Percentiles rank a stretch among this genome's conserved stretches.
phyloP scores from a whole-genome alignment of 2,329 filamentous ascomycete genomes.

The Diplodia sapinea region DNA sequence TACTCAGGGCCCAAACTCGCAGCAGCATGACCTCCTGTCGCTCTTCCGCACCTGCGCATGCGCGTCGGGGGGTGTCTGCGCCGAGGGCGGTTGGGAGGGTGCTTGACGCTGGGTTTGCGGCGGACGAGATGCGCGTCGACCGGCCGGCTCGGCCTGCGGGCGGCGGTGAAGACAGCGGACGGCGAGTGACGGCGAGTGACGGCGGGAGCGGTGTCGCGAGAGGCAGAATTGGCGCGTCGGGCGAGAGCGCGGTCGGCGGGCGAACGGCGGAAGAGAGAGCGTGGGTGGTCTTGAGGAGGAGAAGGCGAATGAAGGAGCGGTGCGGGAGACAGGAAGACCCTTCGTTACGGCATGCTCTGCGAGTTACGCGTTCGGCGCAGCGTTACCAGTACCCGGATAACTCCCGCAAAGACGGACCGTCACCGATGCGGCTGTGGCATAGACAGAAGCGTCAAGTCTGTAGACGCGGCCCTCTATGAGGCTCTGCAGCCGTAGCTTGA shows the following conservation, averaged over 20 bases:
- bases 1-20: slow-evolving; percentile 13
- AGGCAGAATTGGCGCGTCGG: background rate
- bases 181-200: slow-evolving; percentile 10
- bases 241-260: slow-evolving; percentile 11
- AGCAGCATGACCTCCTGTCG: slow-evolving; percentile 28
- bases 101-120: background rate
- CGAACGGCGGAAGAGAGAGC: slow-evolving; percentile 22
- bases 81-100: background rate
- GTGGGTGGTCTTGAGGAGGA: slow-evolving; percentile 24
- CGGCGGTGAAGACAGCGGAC: slow-evolving; percentile 11
- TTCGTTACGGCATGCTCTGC: slow-evolving; percentile 25
- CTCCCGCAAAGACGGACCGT: background rate
- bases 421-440: slow-evolving; percentile 21
- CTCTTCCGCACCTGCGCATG: slow-evolving; percentile 13
- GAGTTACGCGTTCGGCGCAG: slow-evolving; percentile 30
- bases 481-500: slow-evolving; percentile 30
- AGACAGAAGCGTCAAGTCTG: slow-evolving; percentile 3
- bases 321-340: slow-evolving; percentile 28
- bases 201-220: slow-evolving; percentile 15
- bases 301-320: slow-evolving; percentile 27
- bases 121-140: slow-evolving; percentile 19
- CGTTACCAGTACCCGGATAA: slow-evolving; percentile 7
- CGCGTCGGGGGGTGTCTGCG: slow-evolving; percentile 10
- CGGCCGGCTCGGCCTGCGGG: slow-evolving; percentile 22
- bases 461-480: slow-evolving; percentile 22